Percentiles rank a stretch among this genome's conserved stretches.
phyloP scores from a whole-genome alignment of 192 early-diverging fungal genomes.

The Gonapodya prolifera region DNA sequence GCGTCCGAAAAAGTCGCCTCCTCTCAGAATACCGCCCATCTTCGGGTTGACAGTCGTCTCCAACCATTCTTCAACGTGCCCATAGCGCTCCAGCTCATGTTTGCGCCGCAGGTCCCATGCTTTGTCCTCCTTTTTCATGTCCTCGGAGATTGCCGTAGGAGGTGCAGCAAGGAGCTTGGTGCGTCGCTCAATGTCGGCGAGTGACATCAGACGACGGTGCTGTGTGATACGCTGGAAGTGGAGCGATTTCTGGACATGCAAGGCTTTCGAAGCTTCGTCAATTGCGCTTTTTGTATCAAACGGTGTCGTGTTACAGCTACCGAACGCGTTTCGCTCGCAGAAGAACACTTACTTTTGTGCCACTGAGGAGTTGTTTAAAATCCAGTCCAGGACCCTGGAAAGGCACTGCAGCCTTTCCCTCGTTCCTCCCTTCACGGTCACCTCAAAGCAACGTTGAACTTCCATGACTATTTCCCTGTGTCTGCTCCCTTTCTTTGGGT shows the following conservation, averaged over 20 bases:
- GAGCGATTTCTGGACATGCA: background rate
- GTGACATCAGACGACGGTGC: background rate
- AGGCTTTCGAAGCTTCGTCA: background rate
- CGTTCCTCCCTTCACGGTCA: background rate
- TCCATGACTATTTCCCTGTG: background rate
- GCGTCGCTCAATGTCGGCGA: background rate
- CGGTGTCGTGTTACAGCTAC: no score
- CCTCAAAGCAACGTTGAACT: background rate
- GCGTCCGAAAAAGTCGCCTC: background rate
- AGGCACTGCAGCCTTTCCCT: background rate
- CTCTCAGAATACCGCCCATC: background rate
- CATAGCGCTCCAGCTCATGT: background rate
- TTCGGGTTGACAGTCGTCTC: background rate
- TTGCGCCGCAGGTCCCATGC: background rate
- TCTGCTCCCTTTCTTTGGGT: background rate
- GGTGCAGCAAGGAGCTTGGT: background rate
- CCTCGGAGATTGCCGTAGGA: background rate
- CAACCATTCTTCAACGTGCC: background rate
- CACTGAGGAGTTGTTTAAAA: background rate
- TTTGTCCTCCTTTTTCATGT: background rate
- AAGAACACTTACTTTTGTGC: background rate
- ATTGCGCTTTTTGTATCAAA: background rate
- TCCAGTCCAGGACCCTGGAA: background rate
- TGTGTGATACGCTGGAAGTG: background rate
- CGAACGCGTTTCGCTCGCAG: no score